phyloP scores from a whole-genome alignment of 257 asterid genomes.

The Solanum corneliomulleri region DNA sequence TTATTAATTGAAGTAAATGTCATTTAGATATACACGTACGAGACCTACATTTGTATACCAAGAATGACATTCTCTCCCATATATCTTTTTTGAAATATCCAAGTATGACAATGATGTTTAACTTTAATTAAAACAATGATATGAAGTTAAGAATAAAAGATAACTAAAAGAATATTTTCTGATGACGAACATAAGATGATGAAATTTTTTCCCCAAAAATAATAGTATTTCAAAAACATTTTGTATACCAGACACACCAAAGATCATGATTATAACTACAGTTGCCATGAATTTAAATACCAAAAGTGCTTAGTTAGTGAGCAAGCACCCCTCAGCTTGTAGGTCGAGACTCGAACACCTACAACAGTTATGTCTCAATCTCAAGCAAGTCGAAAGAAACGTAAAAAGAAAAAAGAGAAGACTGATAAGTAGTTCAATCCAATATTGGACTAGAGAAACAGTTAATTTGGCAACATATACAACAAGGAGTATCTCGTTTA shows the following conservation, averaged over 20 bases:
- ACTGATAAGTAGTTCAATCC: constrained; percentile 9
- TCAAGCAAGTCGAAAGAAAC: background rate
- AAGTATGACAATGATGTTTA: background rate
- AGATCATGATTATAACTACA: background rate
- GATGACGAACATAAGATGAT: background rate
- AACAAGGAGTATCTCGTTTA: constrained; percentile 9
- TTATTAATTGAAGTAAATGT: background rate
- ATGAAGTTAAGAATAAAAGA: background rate
- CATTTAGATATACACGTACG: background rate
- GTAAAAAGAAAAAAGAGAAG: background rate
- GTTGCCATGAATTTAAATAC: background rate
- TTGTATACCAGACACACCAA: background rate
- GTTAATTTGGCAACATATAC: constrained; percentile 19
- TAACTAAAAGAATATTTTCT: background rate
- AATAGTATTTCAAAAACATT: background rate
- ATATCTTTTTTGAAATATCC: too few relatives aligned
- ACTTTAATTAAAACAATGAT: background rate
- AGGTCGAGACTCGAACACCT: background rate
- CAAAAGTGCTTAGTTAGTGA: background rate
- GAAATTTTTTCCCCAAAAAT: background rate
- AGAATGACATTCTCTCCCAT: background rate
- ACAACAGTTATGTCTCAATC: background rate
- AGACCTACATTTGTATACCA: background rate
- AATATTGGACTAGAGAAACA: constrained; percentile 7
- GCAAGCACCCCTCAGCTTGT: background rate